These are phyloP conservation scores for Amesomyces nigricolor DNA, from an alignment of 2,329 filamentous ascomycete species.

Conservation along the genomic window DNA sequence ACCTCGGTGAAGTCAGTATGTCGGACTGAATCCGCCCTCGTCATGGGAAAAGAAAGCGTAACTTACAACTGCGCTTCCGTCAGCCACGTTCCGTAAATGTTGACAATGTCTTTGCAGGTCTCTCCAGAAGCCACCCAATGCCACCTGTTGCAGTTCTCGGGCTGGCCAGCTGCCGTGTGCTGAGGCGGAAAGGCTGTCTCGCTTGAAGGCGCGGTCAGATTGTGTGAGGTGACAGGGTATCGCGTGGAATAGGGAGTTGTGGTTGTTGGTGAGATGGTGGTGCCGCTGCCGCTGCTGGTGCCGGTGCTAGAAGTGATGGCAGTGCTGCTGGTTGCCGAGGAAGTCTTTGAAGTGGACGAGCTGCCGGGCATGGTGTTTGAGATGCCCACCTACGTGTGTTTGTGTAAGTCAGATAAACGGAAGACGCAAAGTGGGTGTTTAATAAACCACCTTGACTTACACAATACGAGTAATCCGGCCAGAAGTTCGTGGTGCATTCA, in stretches of 20 bases:
- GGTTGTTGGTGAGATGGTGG: not conserved
- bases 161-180: not conserved
- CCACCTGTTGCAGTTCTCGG: constrained; percentile 1
- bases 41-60: too few species aligned
- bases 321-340: constrained; percentile 7
- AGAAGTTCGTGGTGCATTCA: constrained; percentile 29
- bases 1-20: not conserved
- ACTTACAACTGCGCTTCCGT: not conserved
- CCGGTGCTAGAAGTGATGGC: constrained; percentile 1
- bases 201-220: not conserved
- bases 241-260: constrained; percentile 6
- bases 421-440: too few species aligned
- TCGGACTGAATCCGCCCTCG: not conserved
- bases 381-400: not conserved
- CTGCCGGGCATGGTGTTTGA: not conserved
- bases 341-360: constrained; percentile 1
- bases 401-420: not conserved
- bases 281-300: constrained; percentile 11
- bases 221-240: constrained; percentile 1
- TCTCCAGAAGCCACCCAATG: not conserved
- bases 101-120: not conserved
- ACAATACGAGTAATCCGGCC: constrained; percentile 27
- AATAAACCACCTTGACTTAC: constrained; percentile 16
- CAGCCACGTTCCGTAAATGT: not conserved
- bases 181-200: not conserved